phyloP scores from a whole-genome alignment of 78 protist species.

The Dictyostelium capitatum region DNA sequence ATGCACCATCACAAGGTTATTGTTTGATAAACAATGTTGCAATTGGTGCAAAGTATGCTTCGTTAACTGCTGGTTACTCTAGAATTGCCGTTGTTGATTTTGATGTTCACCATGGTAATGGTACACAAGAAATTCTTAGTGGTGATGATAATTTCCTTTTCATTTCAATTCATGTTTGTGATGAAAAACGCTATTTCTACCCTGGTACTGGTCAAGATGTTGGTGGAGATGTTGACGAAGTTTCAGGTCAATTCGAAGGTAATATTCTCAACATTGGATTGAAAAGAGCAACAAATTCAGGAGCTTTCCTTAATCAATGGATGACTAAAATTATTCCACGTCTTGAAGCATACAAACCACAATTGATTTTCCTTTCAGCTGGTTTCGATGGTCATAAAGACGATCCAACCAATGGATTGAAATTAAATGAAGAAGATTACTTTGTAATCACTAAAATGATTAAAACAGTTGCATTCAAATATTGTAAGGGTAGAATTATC shows the following conservation, averaged over 20 bases:
- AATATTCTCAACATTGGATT: conserved; percentile 78
- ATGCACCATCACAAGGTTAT: conserved; percentile 88
- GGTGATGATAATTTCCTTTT: conserved; percentile 84
- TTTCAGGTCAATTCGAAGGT: conserved; percentile 37
- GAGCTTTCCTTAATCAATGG: conserved; percentile 59
- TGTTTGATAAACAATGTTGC: conserved; percentile 90
- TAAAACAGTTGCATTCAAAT: conserved; percentile 60
- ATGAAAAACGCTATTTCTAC: conserved; percentile 70
- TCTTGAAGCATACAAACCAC: conserved; percentile 77
- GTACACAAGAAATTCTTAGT: conserved; percentile 85
- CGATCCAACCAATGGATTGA: conserved; percentile 85
- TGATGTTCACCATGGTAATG: conserved; percentile 92
- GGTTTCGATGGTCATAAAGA: conserved; percentile 90
- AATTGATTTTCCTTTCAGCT: conserved; percentile 83
- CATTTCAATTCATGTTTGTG: conserved; percentile 85
- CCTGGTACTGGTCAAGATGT: conserved; percentile 83
- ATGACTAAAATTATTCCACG: conserved; percentile 74
- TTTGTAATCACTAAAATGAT: conserved; percentile 78
- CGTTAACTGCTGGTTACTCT: conserved; percentile 4
- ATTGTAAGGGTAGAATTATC: conserved; percentile 77
- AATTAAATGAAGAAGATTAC: conserved; percentile 73
- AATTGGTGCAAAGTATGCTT: conserved; percentile 88
- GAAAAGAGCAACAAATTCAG: conserved; percentile 55
- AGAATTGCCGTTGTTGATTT: conserved; percentile 89
- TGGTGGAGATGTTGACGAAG: conserved; percentile 31